phyloP scores from a whole-genome alignment of 176 grass and related monocot species.

The Melocanna baccifera region DNA sequence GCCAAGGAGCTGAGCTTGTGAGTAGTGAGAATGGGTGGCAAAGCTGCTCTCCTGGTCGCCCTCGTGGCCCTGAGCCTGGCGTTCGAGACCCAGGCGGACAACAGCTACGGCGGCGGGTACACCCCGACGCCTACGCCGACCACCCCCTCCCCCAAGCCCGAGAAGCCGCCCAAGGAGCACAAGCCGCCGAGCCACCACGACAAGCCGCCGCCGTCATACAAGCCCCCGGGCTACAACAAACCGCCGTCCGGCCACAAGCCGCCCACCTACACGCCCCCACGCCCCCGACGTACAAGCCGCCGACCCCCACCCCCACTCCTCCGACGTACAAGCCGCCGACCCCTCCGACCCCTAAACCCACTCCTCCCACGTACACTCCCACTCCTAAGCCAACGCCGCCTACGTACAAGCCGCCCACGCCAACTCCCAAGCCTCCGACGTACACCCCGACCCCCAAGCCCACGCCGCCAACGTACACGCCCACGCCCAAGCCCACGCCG shows the following conservation, averaged over 20 bases:
- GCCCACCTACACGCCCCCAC: background rate
- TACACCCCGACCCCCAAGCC: background rate
- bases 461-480: background rate
- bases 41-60: constrained; percentile 46
- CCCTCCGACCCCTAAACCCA: background rate
- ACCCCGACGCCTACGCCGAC: constrained; percentile 6
- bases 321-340: background rate
- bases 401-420: background rate
- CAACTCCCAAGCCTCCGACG: background rate
- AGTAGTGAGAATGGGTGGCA: constrained; percentile 35
- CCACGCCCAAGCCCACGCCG: background rate
- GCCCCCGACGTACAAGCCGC: background rate
- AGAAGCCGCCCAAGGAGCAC: constrained; percentile 38
- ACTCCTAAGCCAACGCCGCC: background rate
- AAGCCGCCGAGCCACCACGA: constrained; percentile 11
- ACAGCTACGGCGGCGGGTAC: constrained; percentile 42
- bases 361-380: background rate
- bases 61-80: constrained; percentile 56
- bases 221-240: background rate
- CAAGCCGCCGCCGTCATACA: constrained; percentile 1
- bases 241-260: constrained; percentile 8
- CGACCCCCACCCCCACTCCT: background rate
- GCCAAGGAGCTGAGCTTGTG: background rate
- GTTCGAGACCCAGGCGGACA: constrained; percentile 39
- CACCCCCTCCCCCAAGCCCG: constrained; percentile 16